Evolutionary conservation across 2,329 filamentous ascomycete species (phyloP).

Genomic region (Epichloe elymi): DNA sequence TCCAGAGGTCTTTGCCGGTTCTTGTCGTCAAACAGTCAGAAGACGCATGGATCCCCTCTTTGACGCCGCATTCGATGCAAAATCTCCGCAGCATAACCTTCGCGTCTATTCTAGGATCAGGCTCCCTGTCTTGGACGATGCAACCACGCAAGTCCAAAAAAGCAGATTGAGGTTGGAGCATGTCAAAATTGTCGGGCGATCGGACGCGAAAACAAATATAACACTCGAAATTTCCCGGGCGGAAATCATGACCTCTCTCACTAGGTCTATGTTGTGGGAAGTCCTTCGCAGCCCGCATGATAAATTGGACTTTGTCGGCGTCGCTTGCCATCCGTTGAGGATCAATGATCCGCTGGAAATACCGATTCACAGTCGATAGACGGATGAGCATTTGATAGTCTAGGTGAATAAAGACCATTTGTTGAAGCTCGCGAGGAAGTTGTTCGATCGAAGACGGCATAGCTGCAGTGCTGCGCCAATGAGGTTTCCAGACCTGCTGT

Average conservation of each 20-base stretch:
- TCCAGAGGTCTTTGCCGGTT: conserved; percentile 25
- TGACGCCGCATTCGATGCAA: conserved; percentile 29
- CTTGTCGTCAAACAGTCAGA: conserved; percentile 25
- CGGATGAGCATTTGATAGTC: conserved; percentile 29
- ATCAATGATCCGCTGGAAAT: conserved; percentile 20
- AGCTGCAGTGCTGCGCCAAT: conserved; percentile 1
- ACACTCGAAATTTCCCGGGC: conserved; percentile 28
- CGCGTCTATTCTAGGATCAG: conserved; percentile 14
- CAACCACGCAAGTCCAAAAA: conserved; percentile 19
- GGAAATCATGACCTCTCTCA: conserved; percentile 23
- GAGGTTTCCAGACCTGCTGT: conserved; percentile 1
- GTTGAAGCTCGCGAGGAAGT: conserved; percentile 21
- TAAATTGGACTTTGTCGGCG: conserved; percentile 25
- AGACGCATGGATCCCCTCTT: conserved; percentile 22
- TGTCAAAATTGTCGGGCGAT: conserved; percentile 25
- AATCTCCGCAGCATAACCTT: conserved; percentile 24
- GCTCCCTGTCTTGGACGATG: conserved; percentile 17
- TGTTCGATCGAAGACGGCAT: conserved; percentile 19
- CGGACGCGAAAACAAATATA: conserved; percentile 30
- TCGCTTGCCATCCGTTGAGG: conserved; percentile 22
- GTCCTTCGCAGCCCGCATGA: conserved; percentile 28
- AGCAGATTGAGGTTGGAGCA: conserved; percentile 20
- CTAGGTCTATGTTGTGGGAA: conserved; percentile 26
- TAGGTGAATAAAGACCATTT: conserved; percentile 21
- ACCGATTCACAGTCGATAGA: conserved; percentile 23